Evolutionary conservation across 2,329 filamentous ascomycete genomes (phyloP).

Genomic region (Grosmannia huntii): DNA sequence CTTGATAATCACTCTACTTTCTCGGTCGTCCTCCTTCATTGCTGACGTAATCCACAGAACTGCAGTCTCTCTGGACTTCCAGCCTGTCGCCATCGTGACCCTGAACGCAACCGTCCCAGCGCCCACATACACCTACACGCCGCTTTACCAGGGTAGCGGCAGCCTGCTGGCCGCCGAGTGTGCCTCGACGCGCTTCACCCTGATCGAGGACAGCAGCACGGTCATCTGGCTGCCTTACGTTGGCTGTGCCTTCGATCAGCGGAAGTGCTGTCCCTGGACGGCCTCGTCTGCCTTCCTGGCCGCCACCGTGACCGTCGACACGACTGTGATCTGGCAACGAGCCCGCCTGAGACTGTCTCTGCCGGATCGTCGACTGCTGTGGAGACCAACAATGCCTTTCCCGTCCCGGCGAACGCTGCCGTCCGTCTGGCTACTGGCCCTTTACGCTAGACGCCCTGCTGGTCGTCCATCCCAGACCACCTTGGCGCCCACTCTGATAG

Average conservation of each 20-base stretch:
- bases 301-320: slow-evolving; percentile 4
- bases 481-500: slow-evolving; percentile 12
- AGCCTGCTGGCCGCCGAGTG: slow-evolving; percentile 14
- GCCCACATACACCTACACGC: slow-evolving; percentile 5
- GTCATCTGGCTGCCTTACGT: slow-evolving; percentile 16
- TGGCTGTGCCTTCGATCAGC: slow-evolving; percentile 15
- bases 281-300: slow-evolving; percentile 6
- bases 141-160: slow-evolving; percentile 13
- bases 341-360: too few relatives aligned
- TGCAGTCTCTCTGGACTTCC: background rate
- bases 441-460: slow-evolving; percentile 18
- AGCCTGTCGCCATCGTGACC: background rate
- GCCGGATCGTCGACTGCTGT: background rate
- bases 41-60: background rate
- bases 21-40: background rate
- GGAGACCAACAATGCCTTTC: slow-evolving; percentile 10
- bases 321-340: slow-evolving; percentile 7
- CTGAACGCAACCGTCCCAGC: background rate
- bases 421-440: slow-evolving; percentile 16
- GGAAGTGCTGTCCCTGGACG: slow-evolving; percentile 17
- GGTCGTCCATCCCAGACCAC: slow-evolving; percentile 12
- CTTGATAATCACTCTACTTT: too few relatives aligned
- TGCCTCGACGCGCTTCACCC: slow-evolving; percentile 14
- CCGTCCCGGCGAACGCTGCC: slow-evolving; percentile 13
- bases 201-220: slow-evolving; percentile 15